phyloP scores from a whole-genome alignment of 2,329 filamentous ascomycete species.

The Moelleriella libera region DNA sequence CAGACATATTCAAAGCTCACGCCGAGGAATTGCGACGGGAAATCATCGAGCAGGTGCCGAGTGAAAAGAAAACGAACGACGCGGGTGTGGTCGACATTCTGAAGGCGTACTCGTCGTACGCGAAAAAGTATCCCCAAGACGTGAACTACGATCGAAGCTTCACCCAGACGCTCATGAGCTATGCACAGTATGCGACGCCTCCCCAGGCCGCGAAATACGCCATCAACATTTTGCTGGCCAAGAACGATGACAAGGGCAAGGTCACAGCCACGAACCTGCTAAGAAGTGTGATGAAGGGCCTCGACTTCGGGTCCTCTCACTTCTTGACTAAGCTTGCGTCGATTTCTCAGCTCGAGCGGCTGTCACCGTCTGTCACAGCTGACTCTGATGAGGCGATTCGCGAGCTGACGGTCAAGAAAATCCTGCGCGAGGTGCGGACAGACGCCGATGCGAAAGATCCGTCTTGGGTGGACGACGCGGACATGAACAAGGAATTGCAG shows the following conservation, averaged over 20 bases:
- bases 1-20: conserved; percentile 83
- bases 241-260: conserved; percentile 56
- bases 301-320: conserved; percentile 56
- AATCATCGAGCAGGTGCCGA: conserved; percentile 68
- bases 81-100: conserved; percentile 72
- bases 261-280: conserved; percentile 77
- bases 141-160: conserved; percentile 73
- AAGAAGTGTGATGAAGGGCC: conserved; percentile 59
- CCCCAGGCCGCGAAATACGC: conserved; percentile 85
- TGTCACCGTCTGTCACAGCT: conserved; percentile 58
- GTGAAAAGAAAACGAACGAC: conserved; percentile 52
- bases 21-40: conserved; percentile 84
- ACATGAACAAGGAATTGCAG: conserved; percentile 65
- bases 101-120: conserved; percentile 87
- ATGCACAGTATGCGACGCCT: conserved; percentile 69
- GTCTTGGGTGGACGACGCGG: conserved; percentile 53
- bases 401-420: conserved; percentile 60
- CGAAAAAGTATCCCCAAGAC: conserved; percentile 71
- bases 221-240: conserved; percentile 74
- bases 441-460: conserved; percentile 42
- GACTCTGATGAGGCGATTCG: conserved; percentile 66
- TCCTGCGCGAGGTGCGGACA: conserved; percentile 56
- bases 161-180: conserved; percentile 64
- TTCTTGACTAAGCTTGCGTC: conserved; percentile 65
- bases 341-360: conserved; percentile 60